Evolutionary conservation across 257 asterid genomes (phyloP).

Genomic region (Gentiana macrophylla): DNA sequence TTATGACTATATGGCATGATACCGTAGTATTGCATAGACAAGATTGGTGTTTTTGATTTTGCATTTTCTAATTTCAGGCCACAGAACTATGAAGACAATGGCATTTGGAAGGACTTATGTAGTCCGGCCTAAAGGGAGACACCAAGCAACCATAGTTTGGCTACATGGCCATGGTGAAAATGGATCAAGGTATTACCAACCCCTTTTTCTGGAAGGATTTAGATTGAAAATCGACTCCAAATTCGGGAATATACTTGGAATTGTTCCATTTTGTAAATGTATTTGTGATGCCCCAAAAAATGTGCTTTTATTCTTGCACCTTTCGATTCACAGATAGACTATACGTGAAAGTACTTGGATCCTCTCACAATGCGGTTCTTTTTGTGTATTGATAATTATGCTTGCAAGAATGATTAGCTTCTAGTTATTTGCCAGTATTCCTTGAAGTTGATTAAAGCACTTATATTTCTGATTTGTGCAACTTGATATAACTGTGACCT

Average conservation of each 20-base stretch:
- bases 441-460: too few relatives aligned
- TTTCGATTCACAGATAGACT: too few relatives aligned
- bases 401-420: too few relatives aligned
- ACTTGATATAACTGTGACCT: too few relatives aligned
- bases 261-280: background rate
- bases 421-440: too few relatives aligned
- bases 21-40: background rate
- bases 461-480: too few relatives aligned
- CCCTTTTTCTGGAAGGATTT: background rate
- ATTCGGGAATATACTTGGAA: background rate
- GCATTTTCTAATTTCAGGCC: slow-evolving; percentile 26
- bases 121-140: slow-evolving; percentile 75
- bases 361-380: too few relatives aligned
- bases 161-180: slow-evolving; percentile 81
- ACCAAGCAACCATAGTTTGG: slow-evolving; percentile 85
- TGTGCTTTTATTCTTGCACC: too few relatives aligned
- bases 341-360: too few relatives aligned
- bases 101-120: slow-evolving; percentile 85
- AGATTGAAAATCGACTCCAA: background rate
- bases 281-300: too few relatives aligned
- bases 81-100: slow-evolving; percentile 31
- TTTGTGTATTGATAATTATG: too few relatives aligned
- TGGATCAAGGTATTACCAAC: slow-evolving; percentile 49
- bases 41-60: background rate
- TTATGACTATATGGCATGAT: background rate